phyloP scores from a whole-genome alignment of 2,329 filamentous ascomycete species.

The Laburnicola sp. region DNA sequence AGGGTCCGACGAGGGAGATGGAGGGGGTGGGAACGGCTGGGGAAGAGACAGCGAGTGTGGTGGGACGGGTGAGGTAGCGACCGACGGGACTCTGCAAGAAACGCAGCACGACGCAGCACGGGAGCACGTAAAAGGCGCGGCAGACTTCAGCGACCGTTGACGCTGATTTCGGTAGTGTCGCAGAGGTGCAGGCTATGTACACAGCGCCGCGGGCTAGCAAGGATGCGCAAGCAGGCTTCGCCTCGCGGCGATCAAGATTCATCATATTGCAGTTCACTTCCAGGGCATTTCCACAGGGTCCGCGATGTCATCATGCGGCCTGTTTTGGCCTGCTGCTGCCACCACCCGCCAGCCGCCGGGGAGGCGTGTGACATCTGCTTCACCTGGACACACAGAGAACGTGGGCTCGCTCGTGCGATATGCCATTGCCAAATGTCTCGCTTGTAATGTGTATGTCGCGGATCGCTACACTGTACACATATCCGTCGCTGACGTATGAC shows the following conservation, averaged over 20 bases:
- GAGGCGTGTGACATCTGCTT: no score
- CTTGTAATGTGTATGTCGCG: not conserved
- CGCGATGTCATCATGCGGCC: not conserved
- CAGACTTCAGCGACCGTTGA: conserved; percentile 15
- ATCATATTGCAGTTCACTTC: conserved; percentile 2
- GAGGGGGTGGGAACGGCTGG: not conserved
- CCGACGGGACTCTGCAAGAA: conserved; percentile 1
- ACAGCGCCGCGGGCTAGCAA: conserved; percentile 30
- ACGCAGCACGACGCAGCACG: not conserved
- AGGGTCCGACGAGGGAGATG: conserved; percentile 2
- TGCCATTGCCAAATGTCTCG: conserved; percentile 4
- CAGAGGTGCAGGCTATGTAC: conserved; percentile 21
- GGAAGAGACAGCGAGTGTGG: conserved; percentile 11
- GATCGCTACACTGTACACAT: no score
- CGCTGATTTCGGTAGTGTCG: conserved; percentile 26
- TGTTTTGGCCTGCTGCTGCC: not conserved
- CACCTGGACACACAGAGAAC: not conserved
- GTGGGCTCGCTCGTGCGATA: conserved; percentile 11
- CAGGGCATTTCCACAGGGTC: conserved; percentile 3
- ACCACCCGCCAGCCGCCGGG: no score
- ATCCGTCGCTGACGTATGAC: no score
- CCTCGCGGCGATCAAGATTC: conserved; percentile 26
- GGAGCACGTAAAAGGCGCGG: not conserved
- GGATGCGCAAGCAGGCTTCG: conserved; percentile 25
- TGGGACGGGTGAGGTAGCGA: conserved; percentile 12